Percentiles rank a stretch among this genome's conserved stretches.
Evolutionary conservation across 2,329 filamentous ascomycete genomes (phyloP).

Genomic region (Diaporthe longicolla): DNA sequence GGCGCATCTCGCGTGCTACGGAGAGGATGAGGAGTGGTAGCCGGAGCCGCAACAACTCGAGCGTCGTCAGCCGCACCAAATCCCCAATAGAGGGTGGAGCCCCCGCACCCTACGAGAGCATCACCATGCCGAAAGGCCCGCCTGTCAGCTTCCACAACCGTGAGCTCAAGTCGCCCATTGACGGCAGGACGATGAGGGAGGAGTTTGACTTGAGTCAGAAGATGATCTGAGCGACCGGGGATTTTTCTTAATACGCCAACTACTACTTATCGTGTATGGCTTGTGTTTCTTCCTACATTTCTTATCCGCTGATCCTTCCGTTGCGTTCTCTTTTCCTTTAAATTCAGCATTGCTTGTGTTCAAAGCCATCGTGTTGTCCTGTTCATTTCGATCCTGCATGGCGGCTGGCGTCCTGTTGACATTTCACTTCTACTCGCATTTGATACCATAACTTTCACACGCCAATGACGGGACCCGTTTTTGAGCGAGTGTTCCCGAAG

Average conservation of each 20-base stretch:
- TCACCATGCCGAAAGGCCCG: constrained; percentile 49
- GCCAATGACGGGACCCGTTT: constrained; percentile 29
- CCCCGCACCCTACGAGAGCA: constrained; percentile 56
- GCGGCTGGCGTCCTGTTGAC: constrained; percentile 53
- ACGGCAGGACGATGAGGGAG: constrained; percentile 46
- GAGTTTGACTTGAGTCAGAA: constrained; percentile 59
- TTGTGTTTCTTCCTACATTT: neutral
- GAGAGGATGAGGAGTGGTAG: constrained; percentile 73
- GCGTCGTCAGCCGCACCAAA: constrained; percentile 53
- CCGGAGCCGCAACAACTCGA: constrained; percentile 64
- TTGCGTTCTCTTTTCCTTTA: neutral
- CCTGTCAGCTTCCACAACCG: constrained; percentile 57
- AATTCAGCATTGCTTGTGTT: constrained; percentile 36
- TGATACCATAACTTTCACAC: constrained; percentile 42
- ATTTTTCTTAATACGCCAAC: neutral
- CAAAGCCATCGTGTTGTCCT: constrained; percentile 38
- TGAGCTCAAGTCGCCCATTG: constrained; percentile 51
- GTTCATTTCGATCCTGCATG: constrained; percentile 50
- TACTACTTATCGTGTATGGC: constrained; percentile 1
- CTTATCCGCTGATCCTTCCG: neutral
- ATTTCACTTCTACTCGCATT: constrained; percentile 45
- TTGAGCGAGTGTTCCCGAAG: constrained; percentile 31
- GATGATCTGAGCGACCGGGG: constrained; percentile 62
- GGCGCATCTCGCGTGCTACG: constrained; percentile 69
- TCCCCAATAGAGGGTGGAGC: constrained; percentile 53